Base-by-base conservation (phyloP, 257 asterid species). In the Verbena officinalis region DNA sequence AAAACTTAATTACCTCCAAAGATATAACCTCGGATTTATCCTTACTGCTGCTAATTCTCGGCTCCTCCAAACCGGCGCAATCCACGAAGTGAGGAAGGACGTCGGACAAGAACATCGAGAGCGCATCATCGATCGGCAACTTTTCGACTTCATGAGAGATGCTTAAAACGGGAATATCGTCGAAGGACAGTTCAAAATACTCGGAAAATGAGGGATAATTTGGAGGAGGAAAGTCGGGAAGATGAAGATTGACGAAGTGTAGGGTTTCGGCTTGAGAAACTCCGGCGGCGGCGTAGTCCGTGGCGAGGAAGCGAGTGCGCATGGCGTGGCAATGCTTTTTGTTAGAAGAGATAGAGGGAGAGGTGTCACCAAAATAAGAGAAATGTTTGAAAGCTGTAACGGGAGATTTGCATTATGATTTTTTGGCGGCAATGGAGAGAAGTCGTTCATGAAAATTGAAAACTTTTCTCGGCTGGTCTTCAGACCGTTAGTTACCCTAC, bases 221-320 rank as follows among this genome's bases (percentile, higher is more conserved):
- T 2, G 82, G 67, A 44, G 75, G 78, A 77, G 88, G 80, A 16
- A 88, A 62, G 63, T 72, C 79, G 51, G 90, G 84, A 6, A 62
- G 86, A 62, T 84, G 80, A 42, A 78, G 73, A 33, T 62, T 79
- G 73, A 83, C 66, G 90, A 84, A 84, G 42, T 80, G 94, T 60
- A 75, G 73, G 76, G 82, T 17, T 70, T 51, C 80, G 70, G 51
- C 46, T 53, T 77, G 67, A 43, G 38, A 49, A 17, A 72, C 63
- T 8, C 74, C 55, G 42, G 55, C 67, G 67, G 45, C 31, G 63
- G 45, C 74, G 80, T 46, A 59, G 21, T 75, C 81, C 40, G 82
- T 62, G 73, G 79, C 62, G 68, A 83, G 78, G 84, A 90, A 93
- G 42, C 99, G 96, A 76, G 95, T 88, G 73, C 95, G 95, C 99